phyloP scores from a whole-genome alignment of 345 rosid species.

The Eucalyptus curtisii region DNA sequence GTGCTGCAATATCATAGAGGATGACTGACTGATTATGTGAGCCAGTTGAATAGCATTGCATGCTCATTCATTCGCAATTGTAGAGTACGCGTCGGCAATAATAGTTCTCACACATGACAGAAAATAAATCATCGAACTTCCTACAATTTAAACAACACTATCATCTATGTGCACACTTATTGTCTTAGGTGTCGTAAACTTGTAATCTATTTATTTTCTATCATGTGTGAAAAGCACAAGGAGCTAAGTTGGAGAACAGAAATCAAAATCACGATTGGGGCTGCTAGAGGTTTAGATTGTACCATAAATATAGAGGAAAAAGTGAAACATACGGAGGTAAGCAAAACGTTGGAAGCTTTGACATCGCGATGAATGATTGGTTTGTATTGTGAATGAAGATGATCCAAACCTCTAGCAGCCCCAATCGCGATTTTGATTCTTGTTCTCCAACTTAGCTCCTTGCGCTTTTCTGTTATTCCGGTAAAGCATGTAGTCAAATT shows the following conservation, averaged over 20 bases:
- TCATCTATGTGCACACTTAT: neutral
- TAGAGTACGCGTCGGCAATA: neutral
- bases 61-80: neutral
- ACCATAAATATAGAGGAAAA: neutral
- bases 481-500: neutral
- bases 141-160: neutral
- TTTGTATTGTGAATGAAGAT: conserved; percentile 17
- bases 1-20: conserved; percentile 12
- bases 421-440: conserved; percentile 34
- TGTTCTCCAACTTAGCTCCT: conserved; percentile 19
- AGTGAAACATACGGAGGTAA: conserved; percentile 9
- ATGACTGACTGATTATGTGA: neutral
- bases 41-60: neutral
- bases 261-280: conserved; percentile 30
- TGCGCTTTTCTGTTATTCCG: conserved; percentile 2
- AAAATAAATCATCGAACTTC: neutral
- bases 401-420: conserved; percentile 34
- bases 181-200: neutral
- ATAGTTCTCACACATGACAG: neutral
- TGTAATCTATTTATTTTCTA: neutral
- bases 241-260: conserved; percentile 23
- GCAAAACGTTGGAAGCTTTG: conserved; percentile 31
- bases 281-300: conserved; percentile 20
- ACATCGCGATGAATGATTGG: conserved; percentile 38
- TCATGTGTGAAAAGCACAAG: neutral